Conservation (phyloP, 2,329 filamentous ascomycete species). For the Biscogniauxia sp. region DNA sequence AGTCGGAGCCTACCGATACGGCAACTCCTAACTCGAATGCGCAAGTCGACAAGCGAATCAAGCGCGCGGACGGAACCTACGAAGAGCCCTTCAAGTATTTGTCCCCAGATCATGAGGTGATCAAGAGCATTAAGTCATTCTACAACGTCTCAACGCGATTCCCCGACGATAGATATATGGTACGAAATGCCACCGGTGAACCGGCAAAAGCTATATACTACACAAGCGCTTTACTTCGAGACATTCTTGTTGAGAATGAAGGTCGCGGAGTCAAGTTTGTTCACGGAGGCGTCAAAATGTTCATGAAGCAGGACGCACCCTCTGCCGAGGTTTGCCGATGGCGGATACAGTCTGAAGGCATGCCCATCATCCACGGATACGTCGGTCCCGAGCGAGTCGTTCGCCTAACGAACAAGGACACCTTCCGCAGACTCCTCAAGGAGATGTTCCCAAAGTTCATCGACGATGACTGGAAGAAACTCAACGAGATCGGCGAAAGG, state of each 20-base stretch:
- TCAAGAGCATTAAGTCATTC: constrained; percentile 75
- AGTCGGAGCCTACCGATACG: constrained; percentile 15
- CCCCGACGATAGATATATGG: constrained; percentile 89
- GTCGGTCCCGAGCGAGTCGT: constrained; percentile 77
- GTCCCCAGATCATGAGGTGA: constrained; percentile 68
- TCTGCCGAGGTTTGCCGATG: constrained; percentile 83
- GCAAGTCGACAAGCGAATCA: constrained; percentile 39
- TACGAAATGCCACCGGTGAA: constrained; percentile 85
- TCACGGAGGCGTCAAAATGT: constrained; percentile 97
- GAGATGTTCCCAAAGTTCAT: constrained; percentile 96
- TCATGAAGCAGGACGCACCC: constrained; percentile 94
- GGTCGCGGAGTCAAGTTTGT: constrained; percentile 92
- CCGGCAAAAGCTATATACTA: constrained; percentile 97
- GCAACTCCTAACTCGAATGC: constrained; percentile 17
- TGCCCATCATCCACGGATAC: constrained; percentile 88
- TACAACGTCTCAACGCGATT: constrained; percentile 83
- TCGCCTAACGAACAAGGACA: constrained; percentile 71
- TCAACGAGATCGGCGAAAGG: constrained; percentile 85
- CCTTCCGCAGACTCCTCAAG: constrained; percentile 76
- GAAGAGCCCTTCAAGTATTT: constrained; percentile 98
- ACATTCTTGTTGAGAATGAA: constrained; percentile 85
- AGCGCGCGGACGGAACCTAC: constrained; percentile 50
- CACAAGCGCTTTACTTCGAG: constrained; percentile 77
- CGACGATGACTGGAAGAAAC: constrained; percentile 67
- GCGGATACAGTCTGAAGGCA: constrained; percentile 93